phyloP scores from a whole-genome alignment of 1,139 yeast species.

The Debaryomycetaceae sp. region DNA sequence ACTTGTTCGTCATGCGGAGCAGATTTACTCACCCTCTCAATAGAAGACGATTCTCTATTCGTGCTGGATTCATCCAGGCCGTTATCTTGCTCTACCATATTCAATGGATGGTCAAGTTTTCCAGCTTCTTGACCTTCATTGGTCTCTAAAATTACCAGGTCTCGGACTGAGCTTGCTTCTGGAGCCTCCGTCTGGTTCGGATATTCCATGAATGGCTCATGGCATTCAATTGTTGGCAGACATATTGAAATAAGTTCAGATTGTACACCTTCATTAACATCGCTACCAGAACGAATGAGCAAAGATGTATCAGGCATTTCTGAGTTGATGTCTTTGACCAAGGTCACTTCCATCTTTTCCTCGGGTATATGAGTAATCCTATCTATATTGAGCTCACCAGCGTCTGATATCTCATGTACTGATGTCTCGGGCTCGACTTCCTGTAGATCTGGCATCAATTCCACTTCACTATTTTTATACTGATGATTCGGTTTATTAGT shows the following conservation, averaged over 20 bases:
- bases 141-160: no score
- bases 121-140: no score
- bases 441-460: not conserved
- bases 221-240: no score
- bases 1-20: not conserved
- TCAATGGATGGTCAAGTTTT: no score
- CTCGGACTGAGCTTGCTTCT: no score
- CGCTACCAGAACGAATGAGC: not conserved
- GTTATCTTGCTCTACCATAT: no score
- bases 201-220: no score
- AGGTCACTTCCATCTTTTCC: not conserved
- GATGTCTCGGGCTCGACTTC: not conserved
- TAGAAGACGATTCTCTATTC: constrained; percentile 1
- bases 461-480: not conserved
- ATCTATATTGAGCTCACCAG: not conserved
- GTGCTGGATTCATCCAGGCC: no score
- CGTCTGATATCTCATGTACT: not conserved
- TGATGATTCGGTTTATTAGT: not conserved
- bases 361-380: not conserved
- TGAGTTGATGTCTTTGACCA: not conserved
- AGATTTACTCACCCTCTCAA: not conserved
- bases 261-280: no score
- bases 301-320: not conserved
- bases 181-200: no score
- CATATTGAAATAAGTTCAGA: not conserved